phyloP scores from a whole-genome alignment of 2,329 filamentous ascomycete genomes.

The Botrytis pseudocinerea region DNA sequence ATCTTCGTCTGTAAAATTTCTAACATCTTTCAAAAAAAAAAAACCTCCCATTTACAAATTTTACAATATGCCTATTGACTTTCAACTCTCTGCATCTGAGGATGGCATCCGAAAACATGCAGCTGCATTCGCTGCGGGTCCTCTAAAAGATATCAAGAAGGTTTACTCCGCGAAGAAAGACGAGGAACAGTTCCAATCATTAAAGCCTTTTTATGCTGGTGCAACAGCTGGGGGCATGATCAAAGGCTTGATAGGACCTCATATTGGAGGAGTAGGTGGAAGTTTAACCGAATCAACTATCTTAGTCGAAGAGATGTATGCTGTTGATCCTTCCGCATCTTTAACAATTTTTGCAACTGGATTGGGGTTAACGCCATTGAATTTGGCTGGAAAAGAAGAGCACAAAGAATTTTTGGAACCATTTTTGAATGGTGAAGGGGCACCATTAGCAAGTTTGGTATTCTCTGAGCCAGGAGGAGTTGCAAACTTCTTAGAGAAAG shows the following conservation, averaged over 20 bases:
- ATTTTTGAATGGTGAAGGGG: conserved; percentile 48
- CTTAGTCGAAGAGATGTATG: conserved; percentile 54
- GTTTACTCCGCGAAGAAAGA: conserved; percentile 36
- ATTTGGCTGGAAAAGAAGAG: conserved; percentile 47
- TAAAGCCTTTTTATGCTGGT: conserved; percentile 48
- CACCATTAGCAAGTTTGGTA: conserved; percentile 52
- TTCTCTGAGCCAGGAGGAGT: conserved; percentile 54
- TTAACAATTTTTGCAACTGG: conserved; percentile 55
- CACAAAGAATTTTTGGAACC: conserved; percentile 48
- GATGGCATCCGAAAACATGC: conserved; percentile 37
- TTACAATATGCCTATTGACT: conserved; percentile 36
- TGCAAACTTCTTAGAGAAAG: conserved; percentile 53
- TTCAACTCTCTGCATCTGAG: conserved; percentile 39
- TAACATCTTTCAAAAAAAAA: not conserved
- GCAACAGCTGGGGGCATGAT: conserved; percentile 49
- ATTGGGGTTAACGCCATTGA: conserved; percentile 53
- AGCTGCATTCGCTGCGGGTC: conserved; percentile 34
- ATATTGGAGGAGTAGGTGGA: conserved; percentile 48
- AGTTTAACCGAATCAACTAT: conserved; percentile 51
- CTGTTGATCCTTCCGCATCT: conserved; percentile 51
- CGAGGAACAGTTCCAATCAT: conserved; percentile 49
- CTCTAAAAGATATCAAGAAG: conserved; percentile 34
- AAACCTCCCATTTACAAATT: not conserved
- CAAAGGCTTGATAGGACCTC: conserved; percentile 48
- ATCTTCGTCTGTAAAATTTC: not conserved